phyloP scores from a whole-genome alignment of 768 basidiomycete genomes.

The Suillus hirtellus region DNA sequence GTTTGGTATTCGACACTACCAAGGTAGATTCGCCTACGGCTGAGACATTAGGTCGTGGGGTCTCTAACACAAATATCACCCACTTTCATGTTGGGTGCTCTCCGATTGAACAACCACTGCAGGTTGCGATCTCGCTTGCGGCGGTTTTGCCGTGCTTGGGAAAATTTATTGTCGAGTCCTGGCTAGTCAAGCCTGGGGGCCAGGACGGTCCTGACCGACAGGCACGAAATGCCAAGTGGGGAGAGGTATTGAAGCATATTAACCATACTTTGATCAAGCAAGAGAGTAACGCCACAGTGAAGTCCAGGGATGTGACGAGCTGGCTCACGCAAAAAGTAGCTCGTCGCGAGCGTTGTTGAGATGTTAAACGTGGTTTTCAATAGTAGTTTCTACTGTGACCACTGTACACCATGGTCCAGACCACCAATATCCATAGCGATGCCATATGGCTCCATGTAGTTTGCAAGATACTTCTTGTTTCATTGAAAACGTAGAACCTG shows the following conservation, averaged over 20 bases:
- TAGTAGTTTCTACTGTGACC: background rate
- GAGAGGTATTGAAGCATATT: background rate
- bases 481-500: background rate
- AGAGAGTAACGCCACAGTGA: background rate
- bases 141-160: background rate
- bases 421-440: background rate
- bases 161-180: background rate
- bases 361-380: background rate
- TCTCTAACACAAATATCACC: constrained; percentile 1
- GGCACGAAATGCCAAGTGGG: background rate
- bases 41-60: background rate
- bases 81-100: background rate
- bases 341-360: background rate
- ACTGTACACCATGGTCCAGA: background rate
- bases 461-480: background rate
- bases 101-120: background rate
- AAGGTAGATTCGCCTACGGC: background rate
- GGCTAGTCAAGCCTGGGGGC: background rate
- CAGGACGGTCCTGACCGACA: background rate
- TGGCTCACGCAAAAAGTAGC: background rate
- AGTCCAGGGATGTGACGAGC: background rate
- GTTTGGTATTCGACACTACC: constrained; percentile 4
- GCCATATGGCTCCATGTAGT: background rate
- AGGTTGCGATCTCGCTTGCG: background rate
- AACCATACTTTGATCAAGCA: background rate